Evolutionary conservation across 345 rosid species (phyloP), one percentile per base, ranked within the genome.

Genomic region (Firmiana major): DNA sequence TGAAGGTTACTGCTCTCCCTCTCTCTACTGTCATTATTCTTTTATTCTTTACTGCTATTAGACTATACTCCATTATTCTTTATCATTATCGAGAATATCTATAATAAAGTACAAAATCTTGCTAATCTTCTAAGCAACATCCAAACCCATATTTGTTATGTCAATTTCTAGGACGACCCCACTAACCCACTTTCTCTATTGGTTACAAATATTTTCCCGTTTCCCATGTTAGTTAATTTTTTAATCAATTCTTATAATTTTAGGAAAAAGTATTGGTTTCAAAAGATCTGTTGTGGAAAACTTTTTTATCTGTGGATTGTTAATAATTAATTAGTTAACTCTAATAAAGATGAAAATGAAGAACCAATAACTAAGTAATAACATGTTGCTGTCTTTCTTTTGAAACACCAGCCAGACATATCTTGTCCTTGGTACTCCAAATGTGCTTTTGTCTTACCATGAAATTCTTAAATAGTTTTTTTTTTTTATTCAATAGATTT

Each of bases 1-100:
- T 93, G 98, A 96, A 96, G 95, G 95, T 84, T 71, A 65, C 58
- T 73, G 76, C 66, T 64, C 19, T 46, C 49, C 22, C 53, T 45
- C 54, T 49, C 54, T 49, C 55, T 16, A 28, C 74, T 71, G 24
- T 80, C 75, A 73, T 63, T 68, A 11, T 76, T 68, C 70, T 22
- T 21, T 63, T n/a, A 38, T 58, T 68, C 34, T 58, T 36, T 38
- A 38, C 28, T 43, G 7, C 40, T 58, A 13, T 66, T 19, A 22
- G 13, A 62, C 17, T 73, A 22, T 65, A 57, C 74, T 80, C 71
- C 71, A 57, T 69, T 75, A 75, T 65, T 70, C 73, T 60, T 59
- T 71, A 79, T 63, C 79, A 64, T 76, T 73, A n/a, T 76, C 72
- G 36, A 65, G 38, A 38, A 78, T 70, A 65, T 36, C 34, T 48